Evolutionary conservation across 2,329 filamentous ascomycete genomes (phyloP), one percentile per base, ranked within the genome.

Genomic region (Fusarium aywerte): DNA sequence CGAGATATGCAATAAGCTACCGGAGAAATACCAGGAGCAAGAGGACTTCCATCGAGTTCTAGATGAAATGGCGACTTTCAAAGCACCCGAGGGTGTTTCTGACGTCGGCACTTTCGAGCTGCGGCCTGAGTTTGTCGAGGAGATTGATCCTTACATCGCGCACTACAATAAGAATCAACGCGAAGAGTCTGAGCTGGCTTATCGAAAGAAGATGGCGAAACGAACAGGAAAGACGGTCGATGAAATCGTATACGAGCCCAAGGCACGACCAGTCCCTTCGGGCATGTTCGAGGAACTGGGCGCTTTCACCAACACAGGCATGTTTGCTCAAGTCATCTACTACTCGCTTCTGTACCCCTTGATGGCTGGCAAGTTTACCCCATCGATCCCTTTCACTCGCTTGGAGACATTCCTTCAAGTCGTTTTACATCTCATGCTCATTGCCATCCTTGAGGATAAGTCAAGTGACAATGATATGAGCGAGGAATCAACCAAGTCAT

Each of bases 141-240:
- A 96, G 44, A 89, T 99, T 49, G 96, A 99, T 76, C 96, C 96
- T 1, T 99, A 97, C 76, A 96, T 94, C 74, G 92, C 94, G 8
- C 93, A 98, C 75, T 99, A 97, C 78, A 96, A 90, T 74, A 97
- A 97, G 76, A 99, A 99, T 73, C 95, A 98, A 77, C 88, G 96
- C 49, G 96, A 99, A 75, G 96, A 99, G 77, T 93, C 95, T 0
- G 96, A 99, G 78, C 89, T 87, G 69, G 91, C 93, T 4, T 97
- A 96, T 80, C 93, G 91, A 72, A 90, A 91, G 73, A 91, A 92
- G 83, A 89, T 96, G 82, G 92, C 93, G 12, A 93, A 93, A 80
- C 93, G 92, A 79, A 93, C 90, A 1, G 93, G 94, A 18, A 93
- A 94, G 76, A 84, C 89, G 40, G 81, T 87, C 2, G 89, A 92